These are phyloP conservation scores for Colletotrichum echinochloae DNA, from an alignment of 2,329 filamentous ascomycete species.

Conservation along the genomic window DNA sequence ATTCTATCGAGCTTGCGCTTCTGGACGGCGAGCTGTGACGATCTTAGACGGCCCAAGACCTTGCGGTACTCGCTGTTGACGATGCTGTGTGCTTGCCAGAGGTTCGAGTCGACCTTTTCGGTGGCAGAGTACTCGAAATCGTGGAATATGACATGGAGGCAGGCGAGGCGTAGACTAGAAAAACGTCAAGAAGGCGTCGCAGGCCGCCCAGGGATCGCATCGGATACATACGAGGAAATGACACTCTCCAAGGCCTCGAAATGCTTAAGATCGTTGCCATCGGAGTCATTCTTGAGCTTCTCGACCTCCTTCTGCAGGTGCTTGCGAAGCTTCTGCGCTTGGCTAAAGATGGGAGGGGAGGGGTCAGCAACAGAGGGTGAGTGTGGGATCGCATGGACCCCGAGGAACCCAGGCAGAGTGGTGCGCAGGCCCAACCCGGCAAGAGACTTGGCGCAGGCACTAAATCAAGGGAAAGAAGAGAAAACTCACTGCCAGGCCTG, in stretches of 20 bases:
- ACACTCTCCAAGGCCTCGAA: conserved; percentile 59
- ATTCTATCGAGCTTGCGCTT: conserved; percentile 84
- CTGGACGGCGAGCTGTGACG: conserved; percentile 66
- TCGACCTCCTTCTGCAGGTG: conserved; percentile 58
- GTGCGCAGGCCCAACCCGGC: neutral
- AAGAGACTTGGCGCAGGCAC: conserved; percentile 3
- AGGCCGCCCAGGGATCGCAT: conserved; percentile 16
- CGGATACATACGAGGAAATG: conserved; percentile 55
- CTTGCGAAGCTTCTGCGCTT: conserved; percentile 58
- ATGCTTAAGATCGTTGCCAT: conserved; percentile 54
- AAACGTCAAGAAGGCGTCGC: conserved; percentile 33
- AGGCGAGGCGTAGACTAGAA: conserved; percentile 75
- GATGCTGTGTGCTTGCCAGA: conserved; percentile 84
- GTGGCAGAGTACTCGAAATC: conserved; percentile 75
- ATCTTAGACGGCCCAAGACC: conserved; percentile 68
- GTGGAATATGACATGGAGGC: conserved; percentile 77
- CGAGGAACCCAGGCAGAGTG: neutral
- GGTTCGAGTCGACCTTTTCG: conserved; percentile 73
- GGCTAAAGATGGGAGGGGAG: conserved; percentile 46
- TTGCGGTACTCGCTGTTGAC: conserved; percentile 85
- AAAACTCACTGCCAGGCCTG: conserved; percentile 54
- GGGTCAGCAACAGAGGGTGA: conserved; percentile 32
- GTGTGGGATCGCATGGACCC: conserved; percentile 10
- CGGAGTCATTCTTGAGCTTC: conserved; percentile 53
- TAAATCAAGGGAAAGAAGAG: neutral